Conservation (phyloP, 305 asterid species). For the Withania somnifera region DNA sequence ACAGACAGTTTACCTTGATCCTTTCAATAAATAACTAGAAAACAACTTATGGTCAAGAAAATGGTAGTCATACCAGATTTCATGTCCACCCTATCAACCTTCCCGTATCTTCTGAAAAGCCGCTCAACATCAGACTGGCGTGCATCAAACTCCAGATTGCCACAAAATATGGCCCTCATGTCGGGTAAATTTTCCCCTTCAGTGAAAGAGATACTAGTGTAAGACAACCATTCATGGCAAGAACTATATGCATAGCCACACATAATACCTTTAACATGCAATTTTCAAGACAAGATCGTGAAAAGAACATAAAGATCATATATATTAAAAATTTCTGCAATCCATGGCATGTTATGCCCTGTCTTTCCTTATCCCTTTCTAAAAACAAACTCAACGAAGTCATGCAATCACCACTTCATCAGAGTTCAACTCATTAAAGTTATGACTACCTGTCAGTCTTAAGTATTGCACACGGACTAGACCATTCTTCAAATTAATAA, state of each 20-base stretch:
- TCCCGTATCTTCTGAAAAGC: constrained; percentile 77
- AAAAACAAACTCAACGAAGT: background rate
- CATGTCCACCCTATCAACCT: constrained; percentile 90
- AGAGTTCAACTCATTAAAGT: no score
- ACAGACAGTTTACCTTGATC: background rate
- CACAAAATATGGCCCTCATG: constrained; percentile 83
- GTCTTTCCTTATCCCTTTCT: background rate
- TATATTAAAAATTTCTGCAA: background rate
- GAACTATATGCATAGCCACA: background rate
- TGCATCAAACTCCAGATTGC: constrained; percentile 84
- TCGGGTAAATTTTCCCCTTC: constrained; percentile 2
- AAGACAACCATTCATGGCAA: background rate
- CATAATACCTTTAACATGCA: background rate
- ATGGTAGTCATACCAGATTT: constrained; percentile 51
- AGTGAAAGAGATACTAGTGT: background rate
- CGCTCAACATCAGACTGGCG: constrained; percentile 79
- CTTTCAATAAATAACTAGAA: background rate
- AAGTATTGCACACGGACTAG: background rate
- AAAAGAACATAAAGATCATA: background rate
- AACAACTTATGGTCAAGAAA: background rate
- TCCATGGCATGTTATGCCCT: background rate
- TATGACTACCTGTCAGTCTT: background rate
- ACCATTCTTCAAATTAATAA: background rate
- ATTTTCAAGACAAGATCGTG: background rate
- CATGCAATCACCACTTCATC: background rate